Evolutionary conservation across 2,329 filamentous ascomycete genomes (phyloP).

Genomic region (Arthrinium phaeospermum): DNA sequence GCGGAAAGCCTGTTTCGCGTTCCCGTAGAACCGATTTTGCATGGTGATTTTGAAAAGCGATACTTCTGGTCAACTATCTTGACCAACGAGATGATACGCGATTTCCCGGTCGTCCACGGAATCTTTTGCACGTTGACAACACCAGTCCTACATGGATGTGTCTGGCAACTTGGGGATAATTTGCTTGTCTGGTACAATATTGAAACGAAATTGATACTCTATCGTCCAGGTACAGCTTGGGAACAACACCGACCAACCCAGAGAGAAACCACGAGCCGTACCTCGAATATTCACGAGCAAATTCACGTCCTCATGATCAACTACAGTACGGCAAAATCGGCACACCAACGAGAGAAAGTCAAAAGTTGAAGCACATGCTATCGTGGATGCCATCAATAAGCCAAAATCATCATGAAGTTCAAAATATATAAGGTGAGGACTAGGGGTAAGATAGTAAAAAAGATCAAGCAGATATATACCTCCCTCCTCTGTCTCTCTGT

Average conservation of each 20-base stretch:
- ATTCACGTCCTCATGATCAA: not conserved
- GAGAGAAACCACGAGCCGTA: not conserved
- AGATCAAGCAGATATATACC: not conserved
- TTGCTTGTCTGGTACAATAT: no score
- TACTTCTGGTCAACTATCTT: not conserved
- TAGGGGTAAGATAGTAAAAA: not conserved
- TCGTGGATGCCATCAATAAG: not conserved
- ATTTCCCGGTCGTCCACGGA: not conserved
- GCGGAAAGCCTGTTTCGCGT: not conserved
- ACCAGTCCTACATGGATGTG: no score
- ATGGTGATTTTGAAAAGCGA: not conserved
- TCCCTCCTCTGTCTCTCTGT: not conserved
- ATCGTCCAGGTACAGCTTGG: not conserved
- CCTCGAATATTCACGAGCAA: not conserved
- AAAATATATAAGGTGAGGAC: not conserved
- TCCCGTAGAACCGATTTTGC: not conserved
- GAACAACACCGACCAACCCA: not conserved
- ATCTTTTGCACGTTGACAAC: no score
- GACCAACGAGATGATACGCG: not conserved
- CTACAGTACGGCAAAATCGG: not conserved
- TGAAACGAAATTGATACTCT: no score
- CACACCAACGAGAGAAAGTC: not conserved
- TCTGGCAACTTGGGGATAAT: no score
- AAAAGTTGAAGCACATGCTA: not conserved
- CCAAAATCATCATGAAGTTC: not conserved